phyloP scores from a whole-genome alignment of 495 filamentous ascomycete species.

The Aspergillus affinis region DNA sequence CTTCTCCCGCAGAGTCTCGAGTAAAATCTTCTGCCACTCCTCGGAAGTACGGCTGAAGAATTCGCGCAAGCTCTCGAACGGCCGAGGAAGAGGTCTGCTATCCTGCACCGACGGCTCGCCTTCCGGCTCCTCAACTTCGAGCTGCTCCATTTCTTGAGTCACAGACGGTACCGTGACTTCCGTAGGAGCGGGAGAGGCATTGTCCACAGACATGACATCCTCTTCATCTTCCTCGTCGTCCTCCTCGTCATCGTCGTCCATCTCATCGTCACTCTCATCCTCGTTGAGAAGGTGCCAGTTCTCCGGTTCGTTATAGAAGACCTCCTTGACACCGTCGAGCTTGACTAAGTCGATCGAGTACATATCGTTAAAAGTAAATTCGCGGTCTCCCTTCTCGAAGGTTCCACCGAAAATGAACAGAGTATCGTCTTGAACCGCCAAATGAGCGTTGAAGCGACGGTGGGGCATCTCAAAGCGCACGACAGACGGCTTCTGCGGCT shows the following conservation, averaged over 20 bases:
- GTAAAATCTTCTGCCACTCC: slow-evolving; percentile 83
- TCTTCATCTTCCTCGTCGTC: slow-evolving; percentile 48
- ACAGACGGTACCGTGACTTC: slow-evolving; percentile 39
- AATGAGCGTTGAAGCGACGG: slow-evolving; percentile 80
- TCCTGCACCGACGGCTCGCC: slow-evolving; percentile 46
- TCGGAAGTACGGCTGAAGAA: slow-evolving; percentile 88
- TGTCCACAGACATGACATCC: slow-evolving; percentile 43
- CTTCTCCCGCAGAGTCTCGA: slow-evolving; percentile 64
- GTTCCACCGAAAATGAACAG: slow-evolving; percentile 94
- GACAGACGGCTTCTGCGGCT: slow-evolving; percentile 46
- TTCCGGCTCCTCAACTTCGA: slow-evolving; percentile 57
- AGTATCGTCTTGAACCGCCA: slow-evolving; percentile 87
- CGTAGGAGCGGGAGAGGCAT: slow-evolving; percentile 35
- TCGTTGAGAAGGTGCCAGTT: slow-evolving; percentile 79
- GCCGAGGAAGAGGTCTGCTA: slow-evolving; percentile 58
- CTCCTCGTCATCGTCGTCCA: slow-evolving; percentile 68
- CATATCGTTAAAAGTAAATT: slow-evolving; percentile 93
- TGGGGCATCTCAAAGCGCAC: slow-evolving; percentile 78
- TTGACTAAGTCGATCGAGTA: slow-evolving; percentile 89
- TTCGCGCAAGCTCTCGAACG: slow-evolving; percentile 88
- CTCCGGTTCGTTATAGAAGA: slow-evolving; percentile 79
- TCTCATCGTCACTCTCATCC: slow-evolving; percentile 66
- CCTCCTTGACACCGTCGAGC: slow-evolving; percentile 85
- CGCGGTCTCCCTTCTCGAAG: slow-evolving; percentile 89
- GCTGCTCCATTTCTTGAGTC: slow-evolving; percentile 61